Evolutionary conservation across 306 rosid species (phyloP), one percentile per base, ranked within the genome.

Genomic region (Quercus variabilis): DNA sequence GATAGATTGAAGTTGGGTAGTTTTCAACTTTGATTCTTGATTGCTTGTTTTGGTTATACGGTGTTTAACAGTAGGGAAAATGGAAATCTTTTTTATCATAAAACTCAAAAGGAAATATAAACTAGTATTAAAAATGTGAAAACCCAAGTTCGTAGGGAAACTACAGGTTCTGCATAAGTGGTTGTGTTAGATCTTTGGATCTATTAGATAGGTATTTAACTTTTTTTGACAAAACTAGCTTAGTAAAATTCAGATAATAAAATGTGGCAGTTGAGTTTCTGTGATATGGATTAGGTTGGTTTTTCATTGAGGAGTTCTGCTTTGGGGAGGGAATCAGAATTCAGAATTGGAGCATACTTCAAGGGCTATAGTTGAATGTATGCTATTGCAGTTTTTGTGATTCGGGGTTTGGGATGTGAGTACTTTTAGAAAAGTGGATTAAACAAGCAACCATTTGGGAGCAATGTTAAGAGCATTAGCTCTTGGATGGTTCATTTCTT

Each of bases 401-500:
- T 49, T 49, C 1, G 54, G 79, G 65, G 35, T 58, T 57, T 31
- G 86, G 79, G 64, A 76, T 18, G 63, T 78, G 83, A 78, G 2
- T 38, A 77, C 72, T 78, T 72, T 60, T 74, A 78, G 81, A 60
- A 87, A n/a, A 76, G 87, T 93, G 97, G 96, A 89, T 83, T 96
- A 92, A 90, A 73, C 89, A 79, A 79, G 11, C 35, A 73, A 74
- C 54, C 65, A 13, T 79, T 82, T 88, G 85, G 91, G 81, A 87
- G 92, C 98, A 91, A 96, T 96, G 99, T 90, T 92, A 79, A 91
- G 83, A 65, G 82, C 94, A 87, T 89, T 96, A 77, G 96, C 89
- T 74, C 86, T 84, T 85, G 89, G 89, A 83, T 60, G 89, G 76
- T 83, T 91, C 85, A 80, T 90, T 86, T 71, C 82, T 6, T 86